phyloP scores from a whole-genome alignment of 495 filamentous ascomycete species.

The Neurospora tetraspora region DNA sequence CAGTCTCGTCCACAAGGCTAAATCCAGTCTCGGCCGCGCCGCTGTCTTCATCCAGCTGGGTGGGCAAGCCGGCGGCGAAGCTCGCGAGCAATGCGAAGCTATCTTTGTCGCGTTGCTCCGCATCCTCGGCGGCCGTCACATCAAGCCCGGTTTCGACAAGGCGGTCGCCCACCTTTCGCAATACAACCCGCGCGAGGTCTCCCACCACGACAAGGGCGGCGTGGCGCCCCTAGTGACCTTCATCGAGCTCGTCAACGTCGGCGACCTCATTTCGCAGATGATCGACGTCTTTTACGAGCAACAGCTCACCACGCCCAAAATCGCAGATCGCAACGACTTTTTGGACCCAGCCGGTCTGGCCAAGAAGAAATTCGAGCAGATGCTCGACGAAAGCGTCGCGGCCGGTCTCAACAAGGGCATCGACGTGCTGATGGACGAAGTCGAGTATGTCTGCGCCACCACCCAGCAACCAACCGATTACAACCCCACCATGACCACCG shows the following conservation, averaged over 20 bases:
- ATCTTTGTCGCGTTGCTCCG: slow-evolving; percentile 81
- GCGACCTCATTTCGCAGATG: slow-evolving; percentile 98
- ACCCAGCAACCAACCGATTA: slow-evolving; percentile 82
- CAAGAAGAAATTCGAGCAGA: slow-evolving; percentile 98
- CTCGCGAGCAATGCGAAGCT: slow-evolving; percentile 79
- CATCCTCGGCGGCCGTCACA: slow-evolving; percentile 75
- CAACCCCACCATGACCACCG: slow-evolving; percentile 51
- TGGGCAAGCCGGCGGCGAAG: slow-evolving; percentile 69
- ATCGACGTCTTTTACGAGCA: slow-evolving; percentile 98
- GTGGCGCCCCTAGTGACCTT: slow-evolving; percentile 93
- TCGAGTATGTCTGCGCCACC: slow-evolving; percentile 88
- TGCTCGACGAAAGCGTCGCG: slow-evolving; percentile 94
- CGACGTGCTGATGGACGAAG: slow-evolving; percentile 96
- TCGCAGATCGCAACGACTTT: slow-evolving; percentile 90
- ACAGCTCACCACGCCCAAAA: slow-evolving; percentile 69
- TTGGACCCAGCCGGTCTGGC: slow-evolving; percentile 81
- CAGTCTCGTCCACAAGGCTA: slow-evolving; percentile 80
- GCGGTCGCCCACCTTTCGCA: slow-evolving; percentile 83
- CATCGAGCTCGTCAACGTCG: slow-evolving; percentile 94
- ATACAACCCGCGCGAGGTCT: slow-evolving; percentile 84
- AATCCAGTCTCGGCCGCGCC: slow-evolving; percentile 76
- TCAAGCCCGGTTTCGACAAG: slow-evolving; percentile 83
- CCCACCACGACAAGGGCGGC: slow-evolving; percentile 54
- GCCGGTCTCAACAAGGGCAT: slow-evolving; percentile 95
- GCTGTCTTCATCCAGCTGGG: slow-evolving; percentile 71